Evolutionary conservation across 257 asterid species (phyloP), one percentile per base, ranked within the genome.

Genomic region (Jacaranda copaia): DNA sequence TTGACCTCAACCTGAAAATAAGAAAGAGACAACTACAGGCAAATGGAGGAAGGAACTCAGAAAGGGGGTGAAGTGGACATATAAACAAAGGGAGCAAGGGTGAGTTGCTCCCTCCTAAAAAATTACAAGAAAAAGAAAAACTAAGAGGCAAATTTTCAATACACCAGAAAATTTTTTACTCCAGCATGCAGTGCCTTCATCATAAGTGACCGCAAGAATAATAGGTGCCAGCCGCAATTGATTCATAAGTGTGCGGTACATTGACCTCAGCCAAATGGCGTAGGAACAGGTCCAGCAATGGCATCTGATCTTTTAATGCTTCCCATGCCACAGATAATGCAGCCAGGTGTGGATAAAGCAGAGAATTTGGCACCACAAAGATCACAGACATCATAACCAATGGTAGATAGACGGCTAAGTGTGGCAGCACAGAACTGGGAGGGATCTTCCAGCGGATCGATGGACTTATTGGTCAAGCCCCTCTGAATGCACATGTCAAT

Each of bases 251-350:
- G 68, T 16, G 19, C 61, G 25, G 59, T 25, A 42, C 25, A 74
- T 56, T 18, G 35, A 67, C 60, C 70, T 90, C 86, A 94, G 81
- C 97, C 96, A 69, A 94, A 94, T 4, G 98, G 98, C 1, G 98
- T 86, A 81, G 98, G 97, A 77, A 92, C 93, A 5, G 98, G 98
- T 61, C 87, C 96, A 4, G 93, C 91, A 78, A 93, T 90, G 19
- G 97, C 94, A 83, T 96, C 99, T 1, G 99, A 96, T 82, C 99
- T 90, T 84, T 90, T 93, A 76, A 96, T 96, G 88, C 99, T 93
- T 63, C 99, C 99, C 99, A 96, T 96, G 70, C 99, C 99, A 81
- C 99, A 96, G 48, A 96, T 93, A 39, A 96, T 96, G 84, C 99
- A 96, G 59, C 99, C 98, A 43, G 97, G 97, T 1, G 97, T 72